Evolutionary conservation across 805 yeast species (phyloP).

Genomic region (Spathaspora girioi): DNA sequence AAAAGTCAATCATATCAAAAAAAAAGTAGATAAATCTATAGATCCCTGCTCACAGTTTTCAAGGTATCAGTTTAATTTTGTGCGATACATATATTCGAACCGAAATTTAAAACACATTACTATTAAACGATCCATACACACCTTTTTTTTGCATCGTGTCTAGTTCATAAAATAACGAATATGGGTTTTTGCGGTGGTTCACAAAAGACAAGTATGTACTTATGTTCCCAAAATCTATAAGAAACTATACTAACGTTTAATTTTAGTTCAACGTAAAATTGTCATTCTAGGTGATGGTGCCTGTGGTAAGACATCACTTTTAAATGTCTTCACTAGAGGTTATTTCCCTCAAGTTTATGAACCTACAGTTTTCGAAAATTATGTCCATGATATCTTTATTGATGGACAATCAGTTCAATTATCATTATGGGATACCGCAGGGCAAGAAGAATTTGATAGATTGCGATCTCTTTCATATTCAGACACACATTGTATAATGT

Average conservation of each 20-base stretch:
- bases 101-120: not conserved
- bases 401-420: conserved; percentile 91
- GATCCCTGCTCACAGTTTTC: not conserved
- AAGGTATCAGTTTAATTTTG: not conserved
- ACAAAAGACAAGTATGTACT: conserved; percentile 38
- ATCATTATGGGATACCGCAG: conserved; percentile 98
- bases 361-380: conserved; percentile 96
- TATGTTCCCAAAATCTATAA: not conserved
- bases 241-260: conserved; percentile 3
- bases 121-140: not conserved
- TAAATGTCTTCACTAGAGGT: conserved; percentile 94
- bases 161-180: not conserved
- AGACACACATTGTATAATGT: conserved; percentile 95
- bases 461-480: conserved; percentile 87
- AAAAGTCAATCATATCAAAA: not conserved
- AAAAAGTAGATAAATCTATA: not conserved
- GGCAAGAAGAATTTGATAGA: conserved; percentile 97
- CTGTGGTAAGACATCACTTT: conserved; percentile 92
- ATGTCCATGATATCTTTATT: conserved; percentile 93
- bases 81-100: not conserved
- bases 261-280: conserved; percentile 76
- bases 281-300: conserved; percentile 98
- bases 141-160: not conserved
- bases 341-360: conserved; percentile 98
- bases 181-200: conserved; percentile 36